Conservation (phyloP, 2,329 filamentous ascomycete species). For the Waltergamsia citrina region DNA sequence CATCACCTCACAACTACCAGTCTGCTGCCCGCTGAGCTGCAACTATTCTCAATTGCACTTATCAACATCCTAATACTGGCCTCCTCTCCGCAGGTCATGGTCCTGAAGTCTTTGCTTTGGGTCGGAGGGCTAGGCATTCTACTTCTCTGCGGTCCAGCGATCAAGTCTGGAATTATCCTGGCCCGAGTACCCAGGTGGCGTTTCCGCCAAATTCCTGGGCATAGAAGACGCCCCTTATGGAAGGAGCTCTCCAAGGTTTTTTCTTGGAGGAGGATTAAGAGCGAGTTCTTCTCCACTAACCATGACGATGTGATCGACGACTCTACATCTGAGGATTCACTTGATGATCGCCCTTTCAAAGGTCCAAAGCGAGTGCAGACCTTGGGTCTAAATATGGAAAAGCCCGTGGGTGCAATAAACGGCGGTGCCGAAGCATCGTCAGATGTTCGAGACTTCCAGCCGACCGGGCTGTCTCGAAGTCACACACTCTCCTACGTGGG, state of each 20-base stretch:
- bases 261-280: conserved; percentile 37
- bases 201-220: conserved; percentile 43
- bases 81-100: conserved; percentile 70
- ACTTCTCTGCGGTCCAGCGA: conserved; percentile 60
- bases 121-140: conserved; percentile 70
- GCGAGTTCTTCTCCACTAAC: conserved; percentile 16
- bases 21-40: conserved; percentile 76
- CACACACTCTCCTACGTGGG: conserved; percentile 33
- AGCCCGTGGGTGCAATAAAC: too few relatives aligned
- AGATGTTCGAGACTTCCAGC: not conserved
- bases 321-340: conserved; percentile 20
- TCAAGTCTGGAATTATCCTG: conserved; percentile 76
- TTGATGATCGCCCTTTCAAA: conserved; percentile 8
- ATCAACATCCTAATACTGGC: conserved; percentile 75
- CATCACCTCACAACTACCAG: conserved; percentile 82
- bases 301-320: conserved; percentile 15
- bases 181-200: conserved; percentile 89
- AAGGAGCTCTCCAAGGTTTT: conserved; percentile 30
- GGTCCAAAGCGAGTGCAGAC: conserved; percentile 18
- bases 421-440: too few relatives aligned
- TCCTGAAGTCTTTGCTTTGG: conserved; percentile 81
- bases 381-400: too few relatives aligned
- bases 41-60: conserved; percentile 73
- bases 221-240: conserved; percentile 22
- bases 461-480: conserved; percentile 19